Evolutionary conservation across 352 stramenopile species (phyloP).

Genomic region (Peronospora destructor): DNA sequence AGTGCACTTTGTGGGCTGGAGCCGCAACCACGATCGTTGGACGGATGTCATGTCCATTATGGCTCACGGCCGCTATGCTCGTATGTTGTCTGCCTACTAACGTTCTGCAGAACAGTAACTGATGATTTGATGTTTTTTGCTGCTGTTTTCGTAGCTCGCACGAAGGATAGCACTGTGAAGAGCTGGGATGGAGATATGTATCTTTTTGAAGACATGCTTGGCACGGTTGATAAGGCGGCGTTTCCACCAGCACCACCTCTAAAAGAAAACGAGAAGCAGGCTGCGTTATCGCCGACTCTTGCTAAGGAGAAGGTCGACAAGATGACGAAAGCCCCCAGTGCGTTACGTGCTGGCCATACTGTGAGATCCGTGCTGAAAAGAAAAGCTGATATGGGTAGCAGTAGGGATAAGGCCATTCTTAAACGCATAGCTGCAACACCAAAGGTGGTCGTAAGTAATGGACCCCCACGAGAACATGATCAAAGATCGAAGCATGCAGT

Average conservation of each 20-base stretch:
- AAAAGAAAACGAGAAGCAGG: constrained; percentile 1
- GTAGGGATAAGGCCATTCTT: constrained; percentile 5
- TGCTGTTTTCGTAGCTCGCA: constrained; percentile 16
- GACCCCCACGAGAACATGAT: neutral
- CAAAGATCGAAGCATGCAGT: constrained; percentile 13
- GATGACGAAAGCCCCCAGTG: constrained; percentile 6
- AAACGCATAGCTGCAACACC: constrained; percentile 2
- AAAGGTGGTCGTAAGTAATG: constrained; percentile 10
- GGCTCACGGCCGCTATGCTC: constrained; percentile 41
- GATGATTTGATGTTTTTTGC: neutral
- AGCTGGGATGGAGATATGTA: constrained; percentile 55
- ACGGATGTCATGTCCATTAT: constrained; percentile 64
- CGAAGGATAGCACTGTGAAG: constrained; percentile 20
- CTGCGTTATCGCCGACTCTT: neutral
- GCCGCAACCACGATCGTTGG: constrained; percentile 62
- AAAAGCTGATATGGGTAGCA: constrained; percentile 4
- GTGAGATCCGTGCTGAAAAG: constrained; percentile 13
- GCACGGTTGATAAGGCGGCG: constrained; percentile 18
- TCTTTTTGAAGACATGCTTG: constrained; percentile 47
- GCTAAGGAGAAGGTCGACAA: constrained; percentile 5
- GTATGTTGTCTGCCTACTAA: constrained; percentile 26
- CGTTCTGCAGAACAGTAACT: neutral
- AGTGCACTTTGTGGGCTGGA: constrained; percentile 69
- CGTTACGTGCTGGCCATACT: constrained; percentile 1
- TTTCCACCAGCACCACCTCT: constrained; percentile 15